Percentiles rank a stretch among this genome's conserved stretches.
These are phyloP conservation scores for Lepidium sativum DNA, from an alignment of 345 rosid genomes.

Conservation along the genomic window DNA sequence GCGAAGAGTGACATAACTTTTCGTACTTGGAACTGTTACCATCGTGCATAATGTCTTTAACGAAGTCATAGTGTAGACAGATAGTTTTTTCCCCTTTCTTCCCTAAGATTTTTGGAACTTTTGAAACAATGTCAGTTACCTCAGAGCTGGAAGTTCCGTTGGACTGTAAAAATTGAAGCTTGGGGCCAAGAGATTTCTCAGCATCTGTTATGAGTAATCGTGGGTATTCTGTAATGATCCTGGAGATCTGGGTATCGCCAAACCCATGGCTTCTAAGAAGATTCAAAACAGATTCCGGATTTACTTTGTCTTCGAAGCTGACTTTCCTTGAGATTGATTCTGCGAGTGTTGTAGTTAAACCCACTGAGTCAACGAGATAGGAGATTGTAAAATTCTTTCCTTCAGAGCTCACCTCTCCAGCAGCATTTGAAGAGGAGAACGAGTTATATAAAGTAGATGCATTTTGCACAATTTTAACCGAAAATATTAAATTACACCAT, in stretches of 20 bases:
- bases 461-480: neutral
- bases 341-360: conserved; percentile 16
- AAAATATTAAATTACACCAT: conserved; percentile 3
- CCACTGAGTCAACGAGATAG: conserved; percentile 24
- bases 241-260: conserved; percentile 19
- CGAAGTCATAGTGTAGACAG: conserved; percentile 1
- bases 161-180: conserved; percentile 20
- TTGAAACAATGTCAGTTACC: neutral
- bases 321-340: conserved; percentile 11
- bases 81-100: conserved; percentile 1
- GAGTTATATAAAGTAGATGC: neutral
- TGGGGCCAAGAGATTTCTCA: conserved; percentile 25
- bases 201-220: conserved; percentile 2
- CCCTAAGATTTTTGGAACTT: conserved; percentile 4
- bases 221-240: conserved; percentile 10
- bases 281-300: conserved; percentile 16
- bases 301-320: neutral
- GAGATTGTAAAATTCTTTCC: conserved; percentile 6
- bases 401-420: neutral
- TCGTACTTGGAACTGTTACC: neutral
- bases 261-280: conserved; percentile 27
- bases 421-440: neutral
- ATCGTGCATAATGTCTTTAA: neutral
- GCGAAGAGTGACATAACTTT: neutral
- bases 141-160: conserved; percentile 19